Evolutionary conservation across 148 eudicot species (phyloP).

Genomic region (Heliamphora exappendiculata): DNA sequence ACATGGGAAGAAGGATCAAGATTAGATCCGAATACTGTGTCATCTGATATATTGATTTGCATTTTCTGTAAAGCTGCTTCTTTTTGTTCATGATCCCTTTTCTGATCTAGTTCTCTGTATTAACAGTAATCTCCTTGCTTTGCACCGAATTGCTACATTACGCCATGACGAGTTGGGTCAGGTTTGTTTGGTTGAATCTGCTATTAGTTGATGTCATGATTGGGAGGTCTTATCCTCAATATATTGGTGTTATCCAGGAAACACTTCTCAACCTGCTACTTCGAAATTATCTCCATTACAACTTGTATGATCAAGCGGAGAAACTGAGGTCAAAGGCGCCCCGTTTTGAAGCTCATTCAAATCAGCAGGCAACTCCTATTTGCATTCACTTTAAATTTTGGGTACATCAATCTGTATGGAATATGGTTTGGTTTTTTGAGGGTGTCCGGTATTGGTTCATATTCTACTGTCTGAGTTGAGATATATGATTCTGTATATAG

Average conservation of each 20-base stretch:
- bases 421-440: neutral
- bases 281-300: slow-evolving; percentile 91
- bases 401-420: neutral
- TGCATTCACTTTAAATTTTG: neutral
- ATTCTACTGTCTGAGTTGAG: neutral
- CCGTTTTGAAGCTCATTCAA: slow-evolving; percentile 92
- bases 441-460: neutral
- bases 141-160: slow-evolving; percentile 86
- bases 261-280: slow-evolving; percentile 87
- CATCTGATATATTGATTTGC: neutral
- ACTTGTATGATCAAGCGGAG: slow-evolving; percentile 94
- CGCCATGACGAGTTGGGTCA: slow-evolving; percentile 97
- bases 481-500: neutral
- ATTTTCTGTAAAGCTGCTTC: neutral
- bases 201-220: neutral
- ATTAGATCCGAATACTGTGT: neutral
- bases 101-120: slow-evolving; percentile 10
- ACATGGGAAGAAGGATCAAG: neutral
- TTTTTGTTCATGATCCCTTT: neutral
- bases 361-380: slow-evolving; percentile 69
- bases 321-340: slow-evolving; percentile 97
- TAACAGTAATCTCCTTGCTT: slow-evolving; percentile 69
- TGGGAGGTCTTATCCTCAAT: slow-evolving; percentile 3
- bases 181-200: slow-evolving; percentile 37
- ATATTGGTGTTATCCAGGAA: slow-evolving; percentile 47